These are phyloP conservation scores for Musa troglodytarum DNA, from an alignment of 176 grass and related monocot genomes.

Conservation along the genomic window DNA sequence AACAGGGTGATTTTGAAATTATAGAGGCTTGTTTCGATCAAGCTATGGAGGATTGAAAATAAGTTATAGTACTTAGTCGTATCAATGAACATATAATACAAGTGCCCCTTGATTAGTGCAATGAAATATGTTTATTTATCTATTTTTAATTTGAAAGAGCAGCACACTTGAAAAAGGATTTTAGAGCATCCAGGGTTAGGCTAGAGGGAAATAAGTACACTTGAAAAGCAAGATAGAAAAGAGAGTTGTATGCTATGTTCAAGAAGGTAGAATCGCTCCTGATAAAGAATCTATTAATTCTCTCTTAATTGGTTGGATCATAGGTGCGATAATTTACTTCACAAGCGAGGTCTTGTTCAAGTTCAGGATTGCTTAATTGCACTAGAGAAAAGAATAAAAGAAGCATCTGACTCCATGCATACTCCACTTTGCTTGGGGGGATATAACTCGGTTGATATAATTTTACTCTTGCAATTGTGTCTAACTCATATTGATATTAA, in stretches of 20 bases:
- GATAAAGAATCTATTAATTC: conserved; percentile 3
- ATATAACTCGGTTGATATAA: too few species aligned
- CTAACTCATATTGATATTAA: too few species aligned
- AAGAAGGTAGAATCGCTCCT: neutral
- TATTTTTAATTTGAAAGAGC: too few species aligned
- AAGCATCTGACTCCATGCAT: conserved; percentile 2
- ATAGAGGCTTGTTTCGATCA: too few species aligned
- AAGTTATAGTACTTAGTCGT: too few species aligned
- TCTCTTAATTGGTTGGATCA: neutral
- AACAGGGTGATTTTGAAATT: too few species aligned
- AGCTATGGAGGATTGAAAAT: too few species aligned
- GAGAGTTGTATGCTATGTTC: neutral
- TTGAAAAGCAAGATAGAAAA: neutral
- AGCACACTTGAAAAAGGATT: too few species aligned
- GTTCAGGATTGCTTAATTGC: neutral
- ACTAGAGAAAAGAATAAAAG: neutral
- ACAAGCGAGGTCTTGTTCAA: neutral
- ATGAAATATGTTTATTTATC: too few species aligned
- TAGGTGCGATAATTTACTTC: neutral
- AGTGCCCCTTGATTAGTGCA: too few species aligned
- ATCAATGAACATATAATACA: too few species aligned
- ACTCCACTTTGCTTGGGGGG: neutral
- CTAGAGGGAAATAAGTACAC: neutral
- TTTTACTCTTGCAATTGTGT: too few species aligned
- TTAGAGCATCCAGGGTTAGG: neutral